Evolutionary conservation across 208 protist genomes (phyloP), one percentile per base, ranked within the genome.

Genomic region (Leishmania aethiopica): DNA sequence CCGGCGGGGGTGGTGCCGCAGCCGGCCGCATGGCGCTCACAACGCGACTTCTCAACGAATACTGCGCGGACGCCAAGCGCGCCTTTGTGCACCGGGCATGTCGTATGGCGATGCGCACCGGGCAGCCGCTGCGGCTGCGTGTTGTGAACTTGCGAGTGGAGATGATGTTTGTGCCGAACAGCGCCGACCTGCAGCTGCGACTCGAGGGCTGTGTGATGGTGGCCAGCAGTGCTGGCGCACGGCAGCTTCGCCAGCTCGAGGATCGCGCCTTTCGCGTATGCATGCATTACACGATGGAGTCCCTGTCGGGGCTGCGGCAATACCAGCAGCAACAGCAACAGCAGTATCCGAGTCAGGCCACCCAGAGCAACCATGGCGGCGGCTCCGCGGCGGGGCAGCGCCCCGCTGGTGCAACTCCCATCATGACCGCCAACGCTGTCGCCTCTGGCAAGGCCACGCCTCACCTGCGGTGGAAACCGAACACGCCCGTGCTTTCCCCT

Each of bases 181-280:
- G 91, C 55, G 78, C 84, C 3, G 91, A 93, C n/a, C 80, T 97
- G 76, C 91, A 96, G 53, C 70, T 97, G 75, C 88, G 91, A 47
- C 84, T 97, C 42, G 92, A 96, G 74, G 95, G 95, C n/a, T 93
- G 84, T 42, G 84, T 96, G 22, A 92, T 96, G 92, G 84, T 90
- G 73, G 84, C 84, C 49, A 91, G 88, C 70, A 72, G 83, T 25
- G 45, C 59, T 7, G 86, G 90, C 10, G 77, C 81, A 10, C 40
- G 66, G 35, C 87, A 84, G 45, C 79, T 94, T 0, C 77, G 85
- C 42, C 71, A 84, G 60, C 78, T 96, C 15, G 90, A 93, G 79
- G 88, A 95, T 53, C 84, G 84, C 42, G 87, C 94, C 32, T 96
- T 96, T 81, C 86, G 86, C 3, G 91, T 94, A 67, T 97, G 92